phyloP scores from a whole-genome alignment of 768 basidiomycete genomes.

The Mycena sanguinolenta region DNA sequence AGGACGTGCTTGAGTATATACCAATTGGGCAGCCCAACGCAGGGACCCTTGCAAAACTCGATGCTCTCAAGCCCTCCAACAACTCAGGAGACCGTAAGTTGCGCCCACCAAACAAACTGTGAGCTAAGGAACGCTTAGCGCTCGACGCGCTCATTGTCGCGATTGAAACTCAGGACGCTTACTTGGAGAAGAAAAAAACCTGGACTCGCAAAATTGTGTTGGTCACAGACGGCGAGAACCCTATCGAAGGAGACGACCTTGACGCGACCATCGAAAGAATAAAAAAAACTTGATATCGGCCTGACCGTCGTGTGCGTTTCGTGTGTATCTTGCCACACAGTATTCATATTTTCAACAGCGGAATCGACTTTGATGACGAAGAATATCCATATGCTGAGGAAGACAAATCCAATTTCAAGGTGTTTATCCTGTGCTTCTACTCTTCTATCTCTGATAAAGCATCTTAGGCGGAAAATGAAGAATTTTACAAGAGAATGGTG shows the following conservation, averaged over 20 bases:
- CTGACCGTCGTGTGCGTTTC: constrained; percentile 79
- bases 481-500: constrained; percentile 68
- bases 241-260: constrained; percentile 83
- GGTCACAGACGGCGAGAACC: constrained; percentile 87
- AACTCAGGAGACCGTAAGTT: constrained; percentile 76
- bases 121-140: constrained; percentile 57
- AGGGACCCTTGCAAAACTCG: constrained; percentile 74
- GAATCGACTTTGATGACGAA: constrained; percentile 89
- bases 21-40: constrained; percentile 77
- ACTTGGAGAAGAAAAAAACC: constrained; percentile 78
- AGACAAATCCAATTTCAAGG: constrained; percentile 82
- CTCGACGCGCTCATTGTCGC: constrained; percentile 91
- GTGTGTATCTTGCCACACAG: background rate
- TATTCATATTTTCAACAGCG: constrained; percentile 59
- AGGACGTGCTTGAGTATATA: constrained; percentile 79
- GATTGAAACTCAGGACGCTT: constrained; percentile 80
- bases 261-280: constrained; percentile 75
- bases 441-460: constrained; percentile 5
- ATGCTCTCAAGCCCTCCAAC: constrained; percentile 68
- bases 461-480: constrained; percentile 78
- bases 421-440: constrained; percentile 44
- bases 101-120: background rate
- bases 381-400: constrained; percentile 73
- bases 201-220: constrained; percentile 90
- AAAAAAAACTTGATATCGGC: constrained; percentile 65